Evolutionary conservation across 2,329 filamentous ascomycete genomes (phyloP), one percentile per base, ranked within the genome.

Genomic region (Chaetomium olivaceum): DNA sequence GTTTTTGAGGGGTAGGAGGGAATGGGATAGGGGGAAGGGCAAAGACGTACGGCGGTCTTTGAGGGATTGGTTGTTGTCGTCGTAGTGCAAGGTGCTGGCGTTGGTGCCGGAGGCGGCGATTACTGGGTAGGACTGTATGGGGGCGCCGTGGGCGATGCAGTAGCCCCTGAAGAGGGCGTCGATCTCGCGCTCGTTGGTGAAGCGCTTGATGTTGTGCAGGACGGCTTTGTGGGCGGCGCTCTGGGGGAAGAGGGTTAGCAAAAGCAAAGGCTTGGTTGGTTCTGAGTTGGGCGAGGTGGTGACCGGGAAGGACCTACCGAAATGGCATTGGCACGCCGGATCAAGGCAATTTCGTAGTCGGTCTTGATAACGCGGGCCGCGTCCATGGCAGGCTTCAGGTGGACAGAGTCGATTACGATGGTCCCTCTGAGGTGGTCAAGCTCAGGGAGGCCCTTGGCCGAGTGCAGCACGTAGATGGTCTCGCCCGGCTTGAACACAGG

Each of bases 91-190:
- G 0, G 91, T 93, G 16, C 90, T 88, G 6, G 91, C 93, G 74
- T 95, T 95, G n/a, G 82, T 75, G 0, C 94, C 94, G 1, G 90
- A 87, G 1, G 91, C 94, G 55, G 91, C 92, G 71, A 99, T 97
- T n/a, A 93, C 86, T 56, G 89, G 87, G 75, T 99, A 99, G 0
- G 94, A 89, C 80, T 96, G 91, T 59, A 87, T 81, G 69, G 90
- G 90, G 3, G 91, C 90, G 68, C 90, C 91, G 61, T 85, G 82
- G 8, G 89, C 84, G 58, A 91, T 87, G 75, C 92, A 97, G 25
- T 86, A 85, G 39, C 87, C 84, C 27, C 89, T 80, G 74, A 96
- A 96, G 12, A 89, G 80, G 52, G 91, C 92, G 74, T 97, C 91
- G 29, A 97, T 85, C 71, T 97, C 88, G 43, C 91, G 87, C 80